These are phyloP conservation scores for Moesziomyces aphidis DNA, from an alignment of 1,284 basidiomycete species.

Conservation along the genomic window DNA sequence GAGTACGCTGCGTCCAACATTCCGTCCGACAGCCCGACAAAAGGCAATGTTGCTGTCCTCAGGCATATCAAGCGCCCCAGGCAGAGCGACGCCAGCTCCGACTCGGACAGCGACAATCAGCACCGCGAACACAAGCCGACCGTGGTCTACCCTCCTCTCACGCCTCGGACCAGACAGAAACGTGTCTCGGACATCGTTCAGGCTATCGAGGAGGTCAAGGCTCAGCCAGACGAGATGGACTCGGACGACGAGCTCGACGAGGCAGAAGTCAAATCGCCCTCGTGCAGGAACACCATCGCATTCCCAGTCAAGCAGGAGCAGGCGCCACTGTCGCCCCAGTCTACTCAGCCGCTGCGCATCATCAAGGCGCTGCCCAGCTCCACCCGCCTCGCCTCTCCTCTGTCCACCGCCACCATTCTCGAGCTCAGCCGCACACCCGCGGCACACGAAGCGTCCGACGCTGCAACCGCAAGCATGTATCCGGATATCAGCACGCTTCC, in stretches of 20 bases:
- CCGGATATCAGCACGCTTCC: slow-evolving; percentile 28
- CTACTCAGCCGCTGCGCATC: slow-evolving; percentile 47
- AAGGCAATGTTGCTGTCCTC: slow-evolving; percentile 41
- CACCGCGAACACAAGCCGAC: neutral
- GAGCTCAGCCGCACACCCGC: slow-evolving; percentile 21
- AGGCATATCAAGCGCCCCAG: slow-evolving; percentile 41
- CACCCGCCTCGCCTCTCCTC: slow-evolving; percentile 28
- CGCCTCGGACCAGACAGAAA: slow-evolving; percentile 35
- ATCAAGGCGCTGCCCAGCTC: slow-evolving; percentile 46
- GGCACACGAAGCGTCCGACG: neutral
- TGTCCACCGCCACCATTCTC: slow-evolving; percentile 33
- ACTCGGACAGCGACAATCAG: slow-evolving; percentile 22
- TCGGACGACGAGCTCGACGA: slow-evolving; percentile 30
- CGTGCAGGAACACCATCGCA: slow-evolving; percentile 29
- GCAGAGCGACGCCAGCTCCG: slow-evolving; percentile 33
- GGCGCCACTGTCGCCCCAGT: neutral
- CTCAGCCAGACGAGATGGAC: slow-evolving; percentile 19
- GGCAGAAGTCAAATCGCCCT: neutral
- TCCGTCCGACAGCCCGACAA: slow-evolving; percentile 37
- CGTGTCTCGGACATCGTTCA: slow-evolving; percentile 33
- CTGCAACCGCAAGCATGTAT: slow-evolving; percentile 24
- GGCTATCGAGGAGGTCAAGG: slow-evolving; percentile 46
- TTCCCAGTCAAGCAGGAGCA: slow-evolving; percentile 3
- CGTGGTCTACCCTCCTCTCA: slow-evolving; percentile 16
- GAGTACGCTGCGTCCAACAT: slow-evolving; percentile 46